Evolutionary conservation across 129 eudicot genomes (phyloP).

Genomic region (Flaveria brownii): DNA sequence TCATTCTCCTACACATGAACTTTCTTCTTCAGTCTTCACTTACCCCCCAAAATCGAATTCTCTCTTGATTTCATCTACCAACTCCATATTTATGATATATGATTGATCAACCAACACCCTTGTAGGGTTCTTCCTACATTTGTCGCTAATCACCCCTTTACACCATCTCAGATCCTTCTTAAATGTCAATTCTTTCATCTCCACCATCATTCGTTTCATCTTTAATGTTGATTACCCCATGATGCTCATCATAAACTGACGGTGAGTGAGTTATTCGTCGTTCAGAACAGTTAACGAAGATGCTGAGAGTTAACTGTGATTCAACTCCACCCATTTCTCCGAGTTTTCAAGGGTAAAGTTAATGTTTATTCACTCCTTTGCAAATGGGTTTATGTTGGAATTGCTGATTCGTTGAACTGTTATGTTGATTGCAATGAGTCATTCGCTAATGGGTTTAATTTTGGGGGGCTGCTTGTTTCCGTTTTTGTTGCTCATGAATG

Average conservation of each 20-base stretch:
- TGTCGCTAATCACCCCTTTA: slow-evolving; percentile 4
- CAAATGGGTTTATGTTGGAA: not conserved
- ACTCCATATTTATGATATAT: slow-evolving; percentile 17
- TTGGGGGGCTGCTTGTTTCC: no score
- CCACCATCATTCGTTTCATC: slow-evolving; percentile 6
- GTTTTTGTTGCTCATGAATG: not conserved
- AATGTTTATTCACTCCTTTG: not conserved
- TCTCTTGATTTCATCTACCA: slow-evolving; percentile 16
- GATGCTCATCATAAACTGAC: slow-evolving; percentile 26
- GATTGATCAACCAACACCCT: not conserved
- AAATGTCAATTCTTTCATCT: not conserved
- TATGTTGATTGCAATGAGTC: no score
- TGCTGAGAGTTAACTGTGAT: slow-evolving; percentile 30
- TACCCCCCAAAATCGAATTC: not conserved
- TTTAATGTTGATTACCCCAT: not conserved
- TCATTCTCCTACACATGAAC: not conserved
- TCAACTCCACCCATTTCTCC: slow-evolving; percentile 33
- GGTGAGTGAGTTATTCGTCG: slow-evolving; percentile 16
- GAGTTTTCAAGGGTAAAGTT: slow-evolving; percentile 24
- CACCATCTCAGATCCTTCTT: slow-evolving; percentile 5
- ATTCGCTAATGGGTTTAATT: no score
- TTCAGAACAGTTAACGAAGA: not conserved
- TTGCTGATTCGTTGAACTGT: not conserved
- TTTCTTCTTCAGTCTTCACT: slow-evolving; percentile 11
- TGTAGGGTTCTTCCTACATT: slow-evolving; percentile 13